Conservation (phyloP, 345 rosid genomes). For the Euphorbia pulcherrima region DNA sequence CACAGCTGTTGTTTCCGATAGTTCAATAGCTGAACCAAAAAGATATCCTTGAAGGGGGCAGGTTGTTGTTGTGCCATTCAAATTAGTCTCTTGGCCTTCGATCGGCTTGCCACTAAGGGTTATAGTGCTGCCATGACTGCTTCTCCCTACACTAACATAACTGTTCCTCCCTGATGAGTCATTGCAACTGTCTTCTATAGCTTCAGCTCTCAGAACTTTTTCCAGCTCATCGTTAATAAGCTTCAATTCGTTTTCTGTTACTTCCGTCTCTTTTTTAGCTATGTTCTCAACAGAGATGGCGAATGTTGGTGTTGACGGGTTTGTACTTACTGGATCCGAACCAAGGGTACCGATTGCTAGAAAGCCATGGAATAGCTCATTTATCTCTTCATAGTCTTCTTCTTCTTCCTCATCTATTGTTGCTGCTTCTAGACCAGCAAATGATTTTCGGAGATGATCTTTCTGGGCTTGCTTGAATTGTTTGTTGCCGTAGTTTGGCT, state of each 20-base stretch:
- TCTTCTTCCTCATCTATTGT: constrained; percentile 37
- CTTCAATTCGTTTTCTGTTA: constrained; percentile 64
- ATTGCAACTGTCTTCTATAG: constrained; percentile 49
- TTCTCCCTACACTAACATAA: constrained; percentile 64
- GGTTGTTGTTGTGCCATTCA: constrained; percentile 40
- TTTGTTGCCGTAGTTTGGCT: constrained; percentile 40
- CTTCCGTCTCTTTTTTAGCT: constrained; percentile 61
- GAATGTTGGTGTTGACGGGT: constrained; percentile 69
- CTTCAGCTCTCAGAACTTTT: constrained; percentile 65
- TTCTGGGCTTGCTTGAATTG: constrained; percentile 34
- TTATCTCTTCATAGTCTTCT: constrained; percentile 39
- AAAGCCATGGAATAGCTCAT: constrained; percentile 73
- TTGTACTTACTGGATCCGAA: constrained; percentile 39
- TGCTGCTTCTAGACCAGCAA: constrained; percentile 44
- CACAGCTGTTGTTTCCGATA: constrained; percentile 51
- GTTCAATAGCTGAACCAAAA: constrained; percentile 63
- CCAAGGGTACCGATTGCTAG: constrained; percentile 80
- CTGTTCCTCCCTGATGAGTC: constrained; percentile 68
- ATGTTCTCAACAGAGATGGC: constrained; percentile 54
- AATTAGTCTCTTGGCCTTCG: constrained; percentile 49
- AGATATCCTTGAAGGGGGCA: constrained; percentile 78
- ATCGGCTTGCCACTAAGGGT: constrained; percentile 61
- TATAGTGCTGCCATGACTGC: constrained; percentile 71
- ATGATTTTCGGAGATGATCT: constrained; percentile 48
- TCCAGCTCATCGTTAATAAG: constrained; percentile 68